phyloP scores from a whole-genome alignment of 2,329 filamentous ascomycete species.

The Pseudopyricularia cyperi region DNA sequence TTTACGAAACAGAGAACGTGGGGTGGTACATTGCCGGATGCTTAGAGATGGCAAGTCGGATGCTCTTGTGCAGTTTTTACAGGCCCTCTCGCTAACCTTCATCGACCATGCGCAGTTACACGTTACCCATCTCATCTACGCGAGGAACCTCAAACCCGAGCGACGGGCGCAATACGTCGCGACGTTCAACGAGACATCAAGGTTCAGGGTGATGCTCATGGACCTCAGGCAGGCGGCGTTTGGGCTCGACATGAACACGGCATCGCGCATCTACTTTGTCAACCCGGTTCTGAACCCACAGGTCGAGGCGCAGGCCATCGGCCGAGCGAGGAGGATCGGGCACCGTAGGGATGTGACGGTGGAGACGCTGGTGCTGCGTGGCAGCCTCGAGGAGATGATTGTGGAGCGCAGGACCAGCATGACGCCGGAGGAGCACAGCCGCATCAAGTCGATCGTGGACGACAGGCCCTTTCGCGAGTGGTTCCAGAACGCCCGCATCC shows the following conservation, averaged over 20 bases:
- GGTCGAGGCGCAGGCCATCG: slow-evolving; percentile 82
- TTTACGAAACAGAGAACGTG: slow-evolving; percentile 80
- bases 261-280: slow-evolving; percentile 79
- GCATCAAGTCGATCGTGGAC: slow-evolving; percentile 43
- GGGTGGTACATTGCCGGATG: slow-evolving; percentile 77
- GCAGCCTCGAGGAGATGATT: slow-evolving; percentile 77
- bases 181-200: slow-evolving; percentile 57
- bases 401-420: slow-evolving; percentile 60
- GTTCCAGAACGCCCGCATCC: slow-evolving; percentile 39
- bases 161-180: slow-evolving; percentile 64
- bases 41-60: slow-evolving; percentile 52
- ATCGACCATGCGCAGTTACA: slow-evolving; percentile 26
- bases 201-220: slow-evolving; percentile 73
- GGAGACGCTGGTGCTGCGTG: slow-evolving; percentile 69
- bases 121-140: slow-evolving; percentile 53
- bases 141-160: slow-evolving; percentile 44
- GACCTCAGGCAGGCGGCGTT: slow-evolving; percentile 82
- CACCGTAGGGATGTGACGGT: slow-evolving; percentile 69
- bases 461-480: slow-evolving; percentile 43
- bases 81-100: too few species aligned
- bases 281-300: slow-evolving; percentile 78
- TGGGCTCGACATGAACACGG: slow-evolving; percentile 72
- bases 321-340: slow-evolving; percentile 77
- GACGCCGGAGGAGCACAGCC: slow-evolving; percentile 51
- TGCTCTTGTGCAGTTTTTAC: too few species aligned